Conservation (phyloP, 495 filamentous ascomycete species). For the Lepidopterella palustris region DNA sequence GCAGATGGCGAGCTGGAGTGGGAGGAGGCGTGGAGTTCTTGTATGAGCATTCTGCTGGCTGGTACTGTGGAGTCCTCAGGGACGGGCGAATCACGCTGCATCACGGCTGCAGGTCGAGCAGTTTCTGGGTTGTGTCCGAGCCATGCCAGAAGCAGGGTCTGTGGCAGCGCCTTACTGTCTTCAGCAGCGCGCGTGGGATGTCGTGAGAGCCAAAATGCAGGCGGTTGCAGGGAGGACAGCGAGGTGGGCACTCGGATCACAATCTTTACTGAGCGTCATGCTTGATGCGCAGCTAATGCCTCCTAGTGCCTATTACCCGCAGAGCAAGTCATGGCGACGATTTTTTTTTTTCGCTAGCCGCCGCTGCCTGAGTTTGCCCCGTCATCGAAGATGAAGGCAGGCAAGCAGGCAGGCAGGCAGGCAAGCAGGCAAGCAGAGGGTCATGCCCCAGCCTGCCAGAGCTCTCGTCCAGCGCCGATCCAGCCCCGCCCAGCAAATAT, state of each 20-base stretch:
- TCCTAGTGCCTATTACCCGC: background rate
- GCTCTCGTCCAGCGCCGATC: background rate
- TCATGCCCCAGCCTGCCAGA: background rate
- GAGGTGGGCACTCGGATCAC: background rate
- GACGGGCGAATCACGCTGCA: constrained; percentile 2
- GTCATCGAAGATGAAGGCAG: background rate
- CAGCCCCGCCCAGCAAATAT: background rate
- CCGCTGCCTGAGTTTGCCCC: constrained; percentile 2
- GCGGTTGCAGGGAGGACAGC: background rate
- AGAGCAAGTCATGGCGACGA: background rate
- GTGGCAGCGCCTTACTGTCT: background rate
- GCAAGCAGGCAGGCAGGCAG: too few relatives aligned
- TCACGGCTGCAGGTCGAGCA: constrained; percentile 2
- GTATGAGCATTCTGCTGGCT: background rate
- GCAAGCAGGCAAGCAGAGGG: background rate
- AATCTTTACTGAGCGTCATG: background rate
- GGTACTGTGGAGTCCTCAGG: background rate
- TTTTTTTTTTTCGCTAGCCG: constrained; percentile 4
- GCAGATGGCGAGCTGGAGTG: background rate
- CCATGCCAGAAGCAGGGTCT: background rate
- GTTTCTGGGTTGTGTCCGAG: background rate
- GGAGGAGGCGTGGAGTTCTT: background rate
- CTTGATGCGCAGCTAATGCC: background rate
- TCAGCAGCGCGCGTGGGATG: background rate
- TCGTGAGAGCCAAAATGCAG: background rate